These are phyloP conservation scores for Fusarium pininemorale DNA, from an alignment of 2,329 filamentous ascomycete species.

Conservation along the genomic window DNA sequence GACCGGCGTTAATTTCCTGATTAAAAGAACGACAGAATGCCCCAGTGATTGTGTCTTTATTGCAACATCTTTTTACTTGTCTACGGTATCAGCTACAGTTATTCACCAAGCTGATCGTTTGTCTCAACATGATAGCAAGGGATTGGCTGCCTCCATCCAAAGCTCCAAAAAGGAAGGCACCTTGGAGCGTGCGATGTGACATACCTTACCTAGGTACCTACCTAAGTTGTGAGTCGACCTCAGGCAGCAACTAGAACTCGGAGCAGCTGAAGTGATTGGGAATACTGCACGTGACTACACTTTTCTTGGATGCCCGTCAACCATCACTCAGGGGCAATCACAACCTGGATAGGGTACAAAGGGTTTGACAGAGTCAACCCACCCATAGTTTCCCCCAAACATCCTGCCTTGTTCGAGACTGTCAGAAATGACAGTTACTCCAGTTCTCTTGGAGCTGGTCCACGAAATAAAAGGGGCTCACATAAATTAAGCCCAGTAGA, in stretches of 20 bases:
- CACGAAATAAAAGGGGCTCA: not conserved
- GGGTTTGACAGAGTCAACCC: not conserved
- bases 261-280: not conserved
- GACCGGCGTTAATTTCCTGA: too few species aligned
- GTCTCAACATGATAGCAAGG: too few species aligned
- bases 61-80: not conserved
- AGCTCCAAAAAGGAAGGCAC: too few species aligned
- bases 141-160: too few species aligned
- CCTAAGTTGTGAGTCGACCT: not conserved
- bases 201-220: too few species aligned
- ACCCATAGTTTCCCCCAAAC: too few species aligned
- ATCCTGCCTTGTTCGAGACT: too few species aligned
- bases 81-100: not conserved
- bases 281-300: not conserved
- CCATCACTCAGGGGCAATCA: not conserved
- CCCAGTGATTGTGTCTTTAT: not conserved
- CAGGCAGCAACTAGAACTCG: not conserved
- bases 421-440: not conserved
- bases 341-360: not conserved
- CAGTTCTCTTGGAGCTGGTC: not conserved
- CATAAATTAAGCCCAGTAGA: not conserved
- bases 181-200: too few species aligned
- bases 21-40: not conserved
- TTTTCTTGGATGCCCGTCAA: not conserved
- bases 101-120: not conserved